phyloP scores from a whole-genome alignment of 2,329 filamentous ascomycete species.

The Talaromyces sp. region DNA sequence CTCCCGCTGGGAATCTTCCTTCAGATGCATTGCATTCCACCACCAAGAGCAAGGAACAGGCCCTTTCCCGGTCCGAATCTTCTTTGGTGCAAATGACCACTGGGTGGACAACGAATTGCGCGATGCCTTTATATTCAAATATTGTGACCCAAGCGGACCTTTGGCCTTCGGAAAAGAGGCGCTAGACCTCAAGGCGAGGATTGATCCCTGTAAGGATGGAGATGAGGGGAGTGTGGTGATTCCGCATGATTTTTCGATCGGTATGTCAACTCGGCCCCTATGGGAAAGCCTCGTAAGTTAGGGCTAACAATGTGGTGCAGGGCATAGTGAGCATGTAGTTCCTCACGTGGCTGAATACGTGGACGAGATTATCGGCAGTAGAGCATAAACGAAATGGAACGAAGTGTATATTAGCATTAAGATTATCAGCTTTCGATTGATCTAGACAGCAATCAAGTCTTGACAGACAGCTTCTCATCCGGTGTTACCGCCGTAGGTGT shows the following conservation, averaged over 20 bases:
- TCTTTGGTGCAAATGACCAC: slow-evolving; percentile 16
- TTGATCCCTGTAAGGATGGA: slow-evolving; percentile 18
- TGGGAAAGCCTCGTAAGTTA: background rate
- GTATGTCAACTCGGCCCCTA: background rate
- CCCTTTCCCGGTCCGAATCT: slow-evolving; percentile 5
- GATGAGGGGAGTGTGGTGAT: slow-evolving; percentile 19
- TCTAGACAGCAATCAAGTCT: slow-evolving; percentile 19
- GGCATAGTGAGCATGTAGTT: slow-evolving; percentile 19
- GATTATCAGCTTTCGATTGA: background rate
- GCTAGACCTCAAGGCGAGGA: slow-evolving; percentile 9
- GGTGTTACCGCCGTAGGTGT: slow-evolving; percentile 47
- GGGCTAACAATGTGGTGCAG: background rate
- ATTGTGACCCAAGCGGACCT: slow-evolving; percentile 7
- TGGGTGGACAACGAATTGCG: slow-evolving; percentile 15
- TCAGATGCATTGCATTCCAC: background rate
- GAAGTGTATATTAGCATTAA: slow-evolving; percentile 1
- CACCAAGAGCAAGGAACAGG: background rate
- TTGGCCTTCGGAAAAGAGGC: background rate
- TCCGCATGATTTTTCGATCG: slow-evolving; percentile 20
- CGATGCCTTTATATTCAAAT: slow-evolving; percentile 14
- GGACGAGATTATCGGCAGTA: slow-evolving; percentile 12
- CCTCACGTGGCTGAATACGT: slow-evolving; percentile 16
- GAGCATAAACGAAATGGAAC: background rate
- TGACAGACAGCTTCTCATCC: slow-evolving; percentile 41
- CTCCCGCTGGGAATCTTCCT: slow-evolving; percentile 14